These are phyloP conservation scores for Globisporangium abappressorium DNA, from an alignment of 352 stramenopile genomes.

Conservation along the genomic window DNA sequence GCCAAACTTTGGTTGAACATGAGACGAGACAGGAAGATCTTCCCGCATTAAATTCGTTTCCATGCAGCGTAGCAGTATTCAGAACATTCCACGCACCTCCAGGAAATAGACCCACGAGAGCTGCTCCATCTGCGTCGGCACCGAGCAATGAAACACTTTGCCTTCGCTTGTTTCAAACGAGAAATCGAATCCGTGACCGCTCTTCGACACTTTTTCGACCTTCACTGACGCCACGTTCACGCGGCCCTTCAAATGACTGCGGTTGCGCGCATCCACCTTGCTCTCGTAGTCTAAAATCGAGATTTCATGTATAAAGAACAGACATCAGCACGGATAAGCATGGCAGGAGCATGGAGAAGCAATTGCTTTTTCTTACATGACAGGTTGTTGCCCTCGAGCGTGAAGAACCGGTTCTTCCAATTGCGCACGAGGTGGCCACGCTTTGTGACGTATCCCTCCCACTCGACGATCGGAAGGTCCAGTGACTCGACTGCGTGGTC, in stretches of 20 bases:
- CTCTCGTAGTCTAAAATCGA: slow-evolving; percentile 72
- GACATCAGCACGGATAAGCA: not conserved
- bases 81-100: slow-evolving; percentile 35
- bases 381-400: slow-evolving; percentile 79
- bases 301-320: not conserved
- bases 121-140: slow-evolving; percentile 79
- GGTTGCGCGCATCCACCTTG: slow-evolving; percentile 86
- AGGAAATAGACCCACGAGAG: slow-evolving; percentile 85
- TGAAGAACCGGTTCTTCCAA: slow-evolving; percentile 89
- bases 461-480: slow-evolving; percentile 84
- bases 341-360: not conserved
- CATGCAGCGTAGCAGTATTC: not conserved
- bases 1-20: slow-evolving; percentile 3
- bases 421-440: slow-evolving; percentile 83
- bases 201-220: slow-evolving; percentile 76
- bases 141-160: slow-evolving; percentile 82
- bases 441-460: slow-evolving; percentile 91
- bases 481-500: slow-evolving; percentile 74
- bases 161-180: slow-evolving; percentile 81
- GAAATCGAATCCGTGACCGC: slow-evolving; percentile 80
- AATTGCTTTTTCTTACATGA: slow-evolving; percentile 46
- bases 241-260: slow-evolving; percentile 79
- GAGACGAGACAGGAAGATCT: slow-evolving; percentile 6
- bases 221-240: slow-evolving; percentile 79
- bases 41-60: not conserved